phyloP scores from a whole-genome alignment of 164 flowering plant species.

The Magnolia kwangsiensis region DNA sequence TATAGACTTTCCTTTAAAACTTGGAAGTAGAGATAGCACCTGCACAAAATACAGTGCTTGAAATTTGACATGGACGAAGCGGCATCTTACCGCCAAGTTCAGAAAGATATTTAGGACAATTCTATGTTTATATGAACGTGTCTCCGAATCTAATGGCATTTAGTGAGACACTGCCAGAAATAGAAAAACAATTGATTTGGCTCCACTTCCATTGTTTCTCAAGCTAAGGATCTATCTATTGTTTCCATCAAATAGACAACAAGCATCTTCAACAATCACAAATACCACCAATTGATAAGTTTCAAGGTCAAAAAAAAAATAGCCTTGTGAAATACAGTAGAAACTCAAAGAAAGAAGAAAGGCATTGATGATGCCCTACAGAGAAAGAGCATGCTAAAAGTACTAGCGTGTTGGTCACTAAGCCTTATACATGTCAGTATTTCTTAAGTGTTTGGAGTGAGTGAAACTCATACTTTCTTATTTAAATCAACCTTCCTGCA shows the following conservation, averaged over 20 bases:
- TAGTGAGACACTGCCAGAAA: neutral
- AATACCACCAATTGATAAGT: too few species aligned
- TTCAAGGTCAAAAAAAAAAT: too few species aligned
- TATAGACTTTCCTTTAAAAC: constrained; percentile 69
- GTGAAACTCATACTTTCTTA: too few species aligned
- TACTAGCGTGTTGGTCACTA: too few species aligned
- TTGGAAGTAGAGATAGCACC: constrained; percentile 88
- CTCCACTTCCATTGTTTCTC: neutral
- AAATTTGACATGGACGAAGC: neutral
- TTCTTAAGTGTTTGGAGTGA: too few species aligned
- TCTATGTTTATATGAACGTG: neutral
- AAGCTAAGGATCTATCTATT: neutral
- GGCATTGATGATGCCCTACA: too few species aligned
- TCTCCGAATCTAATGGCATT: neutral
- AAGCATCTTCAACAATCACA: neutral
- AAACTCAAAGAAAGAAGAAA: too few species aligned
- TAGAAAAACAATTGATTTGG: neutral
- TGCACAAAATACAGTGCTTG: constrained; percentile 13
- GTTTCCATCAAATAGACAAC: neutral
- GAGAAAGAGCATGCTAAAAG: too few species aligned
- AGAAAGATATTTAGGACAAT: neutral
- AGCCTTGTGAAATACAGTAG: too few species aligned
- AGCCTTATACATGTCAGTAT: too few species aligned
- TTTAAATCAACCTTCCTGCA: too few species aligned
- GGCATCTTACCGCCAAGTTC: neutral